Evolutionary conservation across 108 stramenopile species (phyloP), one percentile per base, ranked within the genome.

Genomic region (Fragilariopsis cylindrus): DNA sequence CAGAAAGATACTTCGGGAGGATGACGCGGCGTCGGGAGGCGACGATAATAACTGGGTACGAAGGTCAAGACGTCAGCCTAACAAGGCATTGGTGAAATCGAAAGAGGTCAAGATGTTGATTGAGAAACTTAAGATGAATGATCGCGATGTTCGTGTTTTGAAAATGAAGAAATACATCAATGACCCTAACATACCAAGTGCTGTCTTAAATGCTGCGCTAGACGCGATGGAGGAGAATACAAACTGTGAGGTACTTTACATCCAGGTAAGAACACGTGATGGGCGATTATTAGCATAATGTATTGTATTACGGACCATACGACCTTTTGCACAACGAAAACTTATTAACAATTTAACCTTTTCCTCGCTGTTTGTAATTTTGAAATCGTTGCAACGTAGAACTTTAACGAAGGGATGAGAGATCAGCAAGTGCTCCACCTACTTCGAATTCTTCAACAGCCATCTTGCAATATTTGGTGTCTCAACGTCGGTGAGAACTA

Each of bases 401-500:
- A 97, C 72, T 96, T 94, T 57, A 96, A 96, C 67, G 82, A 86
- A 50, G 97, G 92, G 21, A 92, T 97, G 92, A 76, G 81, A 16
- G 94, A 96, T 58, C 75, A 89, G 16, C 97, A 97, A 74, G 85
- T 97, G 57, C 75, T 92, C 42, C 91, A 95, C 54, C 82, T 97
- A 47, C 75, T 96, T 8, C 73, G 80, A 68, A 85, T 97, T 11
- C 72, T 97, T 41, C 90, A 96, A 72, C 74, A 75, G 7, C 87
- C 91, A 3, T 81, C 84, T 13, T 92, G 92, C 77, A 87, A 84
- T 40, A 96, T 95, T 56, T 97, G 97, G 97, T 93, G 93, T 63
- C 56, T 97, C 15, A 97, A 97, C 72, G 85, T 96, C 49, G 97
- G 97, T n/a, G 97, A 97, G 71, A 93, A 87, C 9, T 97, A 97